A percentile compares a stretch with the other conserved stretches of the same genome.
Conservation (phyloP, 139 green algal genomes). For the Chlorella sp. region DNA sequence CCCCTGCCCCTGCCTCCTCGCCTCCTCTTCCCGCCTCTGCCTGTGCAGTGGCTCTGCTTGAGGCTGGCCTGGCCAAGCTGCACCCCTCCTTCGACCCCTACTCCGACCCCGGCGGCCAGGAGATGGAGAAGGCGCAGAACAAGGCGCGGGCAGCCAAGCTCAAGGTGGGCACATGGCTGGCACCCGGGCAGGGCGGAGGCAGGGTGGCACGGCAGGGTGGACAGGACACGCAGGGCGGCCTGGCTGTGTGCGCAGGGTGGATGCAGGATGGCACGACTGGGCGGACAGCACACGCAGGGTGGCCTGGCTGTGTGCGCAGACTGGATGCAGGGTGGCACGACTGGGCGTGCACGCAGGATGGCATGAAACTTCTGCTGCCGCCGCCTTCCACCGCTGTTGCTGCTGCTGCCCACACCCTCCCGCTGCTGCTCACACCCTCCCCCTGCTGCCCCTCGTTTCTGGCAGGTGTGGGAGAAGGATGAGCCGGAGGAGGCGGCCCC, state of each 20-base stretch:
- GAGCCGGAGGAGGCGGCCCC: slow-evolving; percentile 30
- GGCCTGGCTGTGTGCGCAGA: too few relatives aligned
- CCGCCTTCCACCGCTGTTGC: too few relatives aligned
- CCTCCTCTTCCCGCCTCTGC: neutral
- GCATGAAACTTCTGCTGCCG: too few relatives aligned
- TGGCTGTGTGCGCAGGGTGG: neutral
- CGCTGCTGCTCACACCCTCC: too few relatives aligned
- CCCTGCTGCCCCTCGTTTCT: neutral
- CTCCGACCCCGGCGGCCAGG: slow-evolving; percentile 41
- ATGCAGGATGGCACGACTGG: neutral
- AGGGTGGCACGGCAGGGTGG: neutral
- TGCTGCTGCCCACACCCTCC: too few relatives aligned
- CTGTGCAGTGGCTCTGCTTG: slow-evolving; percentile 80
- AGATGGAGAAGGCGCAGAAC: slow-evolving; percentile 76
- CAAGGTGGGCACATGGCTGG: slow-evolving; percentile 67
- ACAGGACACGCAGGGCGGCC: too few relatives aligned
- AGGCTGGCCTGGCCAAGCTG: slow-evolving; percentile 81
- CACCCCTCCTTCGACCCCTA: slow-evolving; percentile 73
- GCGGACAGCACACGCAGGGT: neutral
- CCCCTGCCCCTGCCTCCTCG: too few relatives aligned
- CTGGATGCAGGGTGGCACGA: neutral
- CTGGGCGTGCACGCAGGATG: neutral
- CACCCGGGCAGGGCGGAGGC: slow-evolving; percentile 58
- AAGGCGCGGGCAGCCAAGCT: slow-evolving; percentile 73
- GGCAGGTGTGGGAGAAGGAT: slow-evolving; percentile 35